A percentile compares a stretch with the other conserved stretches of the same genome.
phyloP scores from a whole-genome alignment of 768 basidiomycete genomes.

The Lactarius tabidus region DNA sequence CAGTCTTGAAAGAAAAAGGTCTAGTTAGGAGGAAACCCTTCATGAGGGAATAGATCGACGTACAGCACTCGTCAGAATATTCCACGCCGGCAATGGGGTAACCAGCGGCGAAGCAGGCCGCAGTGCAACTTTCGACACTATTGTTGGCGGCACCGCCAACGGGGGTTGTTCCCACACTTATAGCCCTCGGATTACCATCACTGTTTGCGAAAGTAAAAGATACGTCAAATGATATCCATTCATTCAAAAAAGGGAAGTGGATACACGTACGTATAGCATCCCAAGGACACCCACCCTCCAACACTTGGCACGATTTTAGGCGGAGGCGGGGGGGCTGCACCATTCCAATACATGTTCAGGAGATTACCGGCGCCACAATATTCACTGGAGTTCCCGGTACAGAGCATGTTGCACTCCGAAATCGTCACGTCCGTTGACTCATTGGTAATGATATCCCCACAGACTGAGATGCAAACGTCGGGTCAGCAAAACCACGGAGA shows the following conservation, averaged over 20 bases:
- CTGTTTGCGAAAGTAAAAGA: conserved; percentile 26
- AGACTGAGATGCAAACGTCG: no score
- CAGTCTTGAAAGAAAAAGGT: conserved; percentile 40
- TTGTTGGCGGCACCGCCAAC: conserved; percentile 39
- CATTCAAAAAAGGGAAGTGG: background rate
- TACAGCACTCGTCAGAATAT: conserved; percentile 52
- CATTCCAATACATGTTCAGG: conserved; percentile 64
- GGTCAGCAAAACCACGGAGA: no score
- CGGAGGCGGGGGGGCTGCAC: conserved; percentile 49
- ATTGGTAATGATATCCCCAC: no score
- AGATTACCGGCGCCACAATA: conserved; percentile 56
- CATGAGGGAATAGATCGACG: conserved; percentile 7
- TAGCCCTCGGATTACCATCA: conserved; percentile 36
- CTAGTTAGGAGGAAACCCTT: background rate
- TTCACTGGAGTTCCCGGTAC: conserved; percentile 55
- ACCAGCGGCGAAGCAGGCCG: conserved; percentile 55
- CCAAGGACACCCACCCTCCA: no score
- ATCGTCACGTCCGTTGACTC: no score
- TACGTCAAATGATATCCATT: conserved; percentile 11
- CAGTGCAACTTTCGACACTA: conserved; percentile 55
- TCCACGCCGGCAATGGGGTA: conserved; percentile 39
- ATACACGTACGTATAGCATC: conserved; percentile 56
- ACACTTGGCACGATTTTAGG: conserved; percentile 46
- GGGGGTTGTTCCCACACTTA: conserved; percentile 32
- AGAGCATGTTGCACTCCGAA: conserved; percentile 28